Percentiles rank a stretch among this genome's conserved stretches.
Conservation (phyloP, 345 rosid genomes). For the Adansonia digitata region DNA sequence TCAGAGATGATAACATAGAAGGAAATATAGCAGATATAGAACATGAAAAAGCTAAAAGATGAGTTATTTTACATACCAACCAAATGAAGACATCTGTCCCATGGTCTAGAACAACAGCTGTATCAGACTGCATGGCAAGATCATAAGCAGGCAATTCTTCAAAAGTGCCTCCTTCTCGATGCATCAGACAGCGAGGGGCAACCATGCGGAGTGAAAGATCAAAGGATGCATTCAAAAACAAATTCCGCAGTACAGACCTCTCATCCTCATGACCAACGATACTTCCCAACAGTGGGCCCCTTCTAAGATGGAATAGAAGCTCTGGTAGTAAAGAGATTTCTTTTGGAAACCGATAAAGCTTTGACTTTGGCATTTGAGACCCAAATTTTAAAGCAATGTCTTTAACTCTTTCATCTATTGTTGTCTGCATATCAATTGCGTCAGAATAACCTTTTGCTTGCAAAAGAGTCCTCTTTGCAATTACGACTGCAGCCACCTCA, state of each 20-base stretch:
- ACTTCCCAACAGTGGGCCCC: conserved; percentile 92
- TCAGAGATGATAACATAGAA: conserved; percentile 7
- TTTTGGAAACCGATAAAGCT: conserved; percentile 76
- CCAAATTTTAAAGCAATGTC: conserved; percentile 79
- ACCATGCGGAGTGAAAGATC: conserved; percentile 95
- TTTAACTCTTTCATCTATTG: conserved; percentile 87
- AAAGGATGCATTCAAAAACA: conserved; percentile 87
- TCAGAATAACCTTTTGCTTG: conserved; percentile 58
- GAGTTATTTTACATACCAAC: conserved; percentile 58
- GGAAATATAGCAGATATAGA: not conserved
- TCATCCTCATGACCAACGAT: conserved; percentile 98
- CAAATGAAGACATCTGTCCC: conserved; percentile 97
- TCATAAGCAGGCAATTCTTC: conserved; percentile 93
- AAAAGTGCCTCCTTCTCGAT: conserved; percentile 92
- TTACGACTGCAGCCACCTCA: conserved; percentile 83
- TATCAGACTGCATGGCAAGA: conserved; percentile 93
- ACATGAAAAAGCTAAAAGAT: not conserved
- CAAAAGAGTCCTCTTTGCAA: conserved; percentile 84
- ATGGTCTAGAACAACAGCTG: conserved; percentile 96
- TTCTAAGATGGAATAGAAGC: conserved; percentile 81
- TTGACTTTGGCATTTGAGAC: conserved; percentile 74
- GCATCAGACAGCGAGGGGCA: conserved; percentile 93
- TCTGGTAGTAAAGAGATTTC: conserved; percentile 77
- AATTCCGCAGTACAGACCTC: conserved; percentile 76
- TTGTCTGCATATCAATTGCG: conserved; percentile 69